phyloP scores from a whole-genome alignment of 2,329 filamentous ascomycete species.

The Alternaria angustiovoidea region DNA sequence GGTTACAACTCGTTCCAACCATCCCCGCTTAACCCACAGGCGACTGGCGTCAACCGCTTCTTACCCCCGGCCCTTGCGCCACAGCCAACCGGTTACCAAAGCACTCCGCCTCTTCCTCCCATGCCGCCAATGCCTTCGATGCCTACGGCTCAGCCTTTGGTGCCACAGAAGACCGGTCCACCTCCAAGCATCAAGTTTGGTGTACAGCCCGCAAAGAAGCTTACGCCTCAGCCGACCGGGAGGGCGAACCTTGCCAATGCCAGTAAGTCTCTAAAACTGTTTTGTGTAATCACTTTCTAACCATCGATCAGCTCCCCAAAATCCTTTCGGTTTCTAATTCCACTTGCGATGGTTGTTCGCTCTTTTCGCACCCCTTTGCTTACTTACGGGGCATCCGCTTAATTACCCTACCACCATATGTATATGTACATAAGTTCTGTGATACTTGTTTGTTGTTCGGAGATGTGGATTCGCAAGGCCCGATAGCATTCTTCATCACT shows the following conservation, averaged over 20 bases:
- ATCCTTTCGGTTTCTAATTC: slow-evolving; percentile 72
- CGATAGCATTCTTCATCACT: neutral
- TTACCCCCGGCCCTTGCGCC: slow-evolving; percentile 60
- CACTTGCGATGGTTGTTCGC: neutral
- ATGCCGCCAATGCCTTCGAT: slow-evolving; percentile 63
- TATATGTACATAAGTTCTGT: slow-evolving; percentile 21
- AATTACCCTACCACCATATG: slow-evolving; percentile 8
- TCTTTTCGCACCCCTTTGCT: neutral
- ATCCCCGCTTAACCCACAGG: slow-evolving; percentile 58
- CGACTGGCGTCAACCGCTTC: slow-evolving; percentile 62
- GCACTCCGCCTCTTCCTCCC: slow-evolving; percentile 66
- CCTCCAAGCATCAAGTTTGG: slow-evolving; percentile 90
- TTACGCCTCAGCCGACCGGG: slow-evolving; percentile 87
- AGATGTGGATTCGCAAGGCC: neutral
- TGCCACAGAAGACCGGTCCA: slow-evolving; percentile 84
- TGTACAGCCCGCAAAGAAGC: slow-evolving; percentile 74
- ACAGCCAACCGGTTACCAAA: slow-evolving; percentile 64
- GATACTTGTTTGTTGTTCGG: neutral
- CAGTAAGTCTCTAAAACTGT: slow-evolving; percentile 74
- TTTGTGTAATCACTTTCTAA: slow-evolving; percentile 11
- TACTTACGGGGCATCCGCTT: neutral
- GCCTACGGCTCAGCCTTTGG: slow-evolving; percentile 68
- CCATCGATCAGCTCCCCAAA: slow-evolving; percentile 67
- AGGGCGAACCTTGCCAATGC: slow-evolving; percentile 92
- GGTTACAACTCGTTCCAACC: slow-evolving; percentile 49